These are phyloP conservation scores for Penicillium polonicum DNA, from an alignment of 2,329 filamentous ascomycete genomes.

Conservation along the genomic window DNA sequence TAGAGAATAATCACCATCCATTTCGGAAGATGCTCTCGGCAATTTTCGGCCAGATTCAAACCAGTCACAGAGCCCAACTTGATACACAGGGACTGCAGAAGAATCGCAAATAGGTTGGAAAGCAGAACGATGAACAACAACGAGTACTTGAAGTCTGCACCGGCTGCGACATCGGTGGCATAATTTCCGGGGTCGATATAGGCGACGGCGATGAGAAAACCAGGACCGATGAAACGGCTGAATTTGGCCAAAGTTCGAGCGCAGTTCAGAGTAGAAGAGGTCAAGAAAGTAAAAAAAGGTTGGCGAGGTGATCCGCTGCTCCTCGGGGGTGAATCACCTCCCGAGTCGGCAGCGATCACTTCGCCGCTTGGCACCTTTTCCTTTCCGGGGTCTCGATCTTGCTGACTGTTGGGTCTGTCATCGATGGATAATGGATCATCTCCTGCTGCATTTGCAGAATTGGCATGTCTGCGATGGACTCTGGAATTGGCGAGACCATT, in stretches of 20 bases:
- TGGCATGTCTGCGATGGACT: slow-evolving; percentile 45
- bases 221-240: slow-evolving; percentile 47
- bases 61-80: slow-evolving; percentile 69
- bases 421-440: slow-evolving; percentile 27
- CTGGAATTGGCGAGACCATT: slow-evolving; percentile 61
- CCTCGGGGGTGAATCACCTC: slow-evolving; percentile 30
- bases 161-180: slow-evolving; percentile 50
- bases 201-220: slow-evolving; percentile 50
- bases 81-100: slow-evolving; percentile 50
- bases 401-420: slow-evolving; percentile 20
- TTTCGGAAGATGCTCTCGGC: slow-evolving; percentile 62
- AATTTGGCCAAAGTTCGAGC: slow-evolving; percentile 41
- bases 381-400: slow-evolving; percentile 23
- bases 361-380: slow-evolving; percentile 29
- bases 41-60: slow-evolving; percentile 65
- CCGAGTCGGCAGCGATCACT: slow-evolving; percentile 31
- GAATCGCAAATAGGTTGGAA: slow-evolving; percentile 51
- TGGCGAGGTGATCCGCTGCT: slow-evolving; percentile 35
- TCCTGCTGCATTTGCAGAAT: slow-evolving; percentile 19
- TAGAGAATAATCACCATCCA: slow-evolving; percentile 66
- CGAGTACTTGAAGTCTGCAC: slow-evolving; percentile 45
- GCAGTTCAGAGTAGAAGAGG: slow-evolving; percentile 19
- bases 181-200: slow-evolving; percentile 54
- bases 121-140: slow-evolving; percentile 50
- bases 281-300: slow-evolving; percentile 22